Evolutionary conservation across 2,329 filamentous ascomycete genomes (phyloP).

Genomic region (Beauveria sp.): DNA sequence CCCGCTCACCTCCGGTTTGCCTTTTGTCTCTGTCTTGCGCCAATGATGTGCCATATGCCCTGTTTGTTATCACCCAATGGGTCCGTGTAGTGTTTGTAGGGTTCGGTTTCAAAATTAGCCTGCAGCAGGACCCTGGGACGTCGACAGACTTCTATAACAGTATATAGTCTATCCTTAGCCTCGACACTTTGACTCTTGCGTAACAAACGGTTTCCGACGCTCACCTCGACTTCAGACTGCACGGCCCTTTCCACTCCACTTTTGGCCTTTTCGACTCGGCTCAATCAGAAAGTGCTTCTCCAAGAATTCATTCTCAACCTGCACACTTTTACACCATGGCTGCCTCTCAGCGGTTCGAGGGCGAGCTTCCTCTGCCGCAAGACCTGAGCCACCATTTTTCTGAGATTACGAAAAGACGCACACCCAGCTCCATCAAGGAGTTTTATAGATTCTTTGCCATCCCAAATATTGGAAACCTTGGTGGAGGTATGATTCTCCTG

Average conservation of each 20-base stretch:
- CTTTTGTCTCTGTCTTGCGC: slow-evolving; percentile 18
- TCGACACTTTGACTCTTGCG: not conserved
- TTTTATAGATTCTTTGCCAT: slow-evolving; percentile 80
- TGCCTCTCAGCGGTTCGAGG: not conserved
- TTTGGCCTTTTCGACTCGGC: not conserved
- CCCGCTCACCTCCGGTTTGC: slow-evolving; percentile 3
- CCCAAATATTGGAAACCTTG: slow-evolving; percentile 54
- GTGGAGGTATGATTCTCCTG: slow-evolving; percentile 42
- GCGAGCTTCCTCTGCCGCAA: slow-evolving; percentile 38
- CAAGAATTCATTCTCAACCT: not conserved
- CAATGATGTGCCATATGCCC: not conserved
- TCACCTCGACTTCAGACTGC: not conserved
- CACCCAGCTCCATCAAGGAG: slow-evolving; percentile 62
- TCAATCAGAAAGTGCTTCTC: not conserved
- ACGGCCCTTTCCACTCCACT: slow-evolving; percentile 3
- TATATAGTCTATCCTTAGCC: slow-evolving; percentile 1
- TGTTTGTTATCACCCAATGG: not conserved
- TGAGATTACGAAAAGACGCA: slow-evolving; percentile 55
- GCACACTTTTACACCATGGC: not conserved
- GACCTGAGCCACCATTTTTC: slow-evolving; percentile 79
- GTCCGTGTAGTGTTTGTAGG: not conserved
- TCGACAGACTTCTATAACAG: not conserved
- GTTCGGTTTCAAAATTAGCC: not conserved
- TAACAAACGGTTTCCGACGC: not conserved
- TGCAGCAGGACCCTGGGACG: not conserved